Percentiles rank a stretch among this genome's conserved stretches.
Evolutionary conservation across 768 basidiomycete genomes (phyloP).

Genomic region (Grammothele lineata): DNA sequence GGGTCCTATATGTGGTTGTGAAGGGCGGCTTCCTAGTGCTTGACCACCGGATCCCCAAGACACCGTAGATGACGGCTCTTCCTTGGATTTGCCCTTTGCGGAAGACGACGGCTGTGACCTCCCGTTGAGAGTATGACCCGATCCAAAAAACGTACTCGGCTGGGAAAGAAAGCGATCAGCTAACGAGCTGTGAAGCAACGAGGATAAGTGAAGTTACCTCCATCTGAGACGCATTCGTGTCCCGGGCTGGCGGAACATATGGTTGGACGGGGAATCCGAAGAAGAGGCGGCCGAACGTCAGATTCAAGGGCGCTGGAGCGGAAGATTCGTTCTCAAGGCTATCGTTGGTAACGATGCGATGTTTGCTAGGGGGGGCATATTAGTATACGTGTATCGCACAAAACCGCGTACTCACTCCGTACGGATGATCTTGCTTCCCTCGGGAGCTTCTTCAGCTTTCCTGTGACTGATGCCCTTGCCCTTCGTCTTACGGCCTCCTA

Average conservation of each 20-base stretch:
- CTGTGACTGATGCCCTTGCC: constrained; percentile 89
- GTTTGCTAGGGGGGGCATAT: constrained; percentile 53
- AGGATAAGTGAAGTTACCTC: constrained; percentile 14
- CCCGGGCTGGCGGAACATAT: constrained; percentile 48
- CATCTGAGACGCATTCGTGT: constrained; percentile 1
- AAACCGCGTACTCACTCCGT: constrained; percentile 66
- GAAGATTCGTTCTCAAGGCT: constrained; percentile 68
- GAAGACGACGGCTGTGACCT: constrained; percentile 31
- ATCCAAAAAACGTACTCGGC: constrained; percentile 52
- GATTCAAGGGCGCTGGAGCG: constrained; percentile 84
- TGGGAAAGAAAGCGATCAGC: constrained; percentile 12
- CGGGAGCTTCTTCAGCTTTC: constrained; percentile 72
- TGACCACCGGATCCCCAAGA: constrained; percentile 40
- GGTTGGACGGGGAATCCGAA: constrained; percentile 87
- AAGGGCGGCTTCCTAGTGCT: constrained; percentile 43
- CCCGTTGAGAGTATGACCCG: constrained; percentile 66
- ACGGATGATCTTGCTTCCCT: constrained; percentile 82
- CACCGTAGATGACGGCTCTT: constrained; percentile 24
- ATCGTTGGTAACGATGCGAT: constrained; percentile 78
- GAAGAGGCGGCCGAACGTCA: constrained; percentile 93
- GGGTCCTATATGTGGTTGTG: constrained; percentile 22
- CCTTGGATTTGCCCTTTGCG: constrained; percentile 50
- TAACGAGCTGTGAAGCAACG: neutral
- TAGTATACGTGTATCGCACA: constrained; percentile 11
- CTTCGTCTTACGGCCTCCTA: constrained; percentile 89